A percentile compares a stretch with the other conserved stretches of the same genome.
Evolutionary conservation across 2,329 filamentous ascomycete species (phyloP).

Genomic region (Colletotrichum sp.): DNA sequence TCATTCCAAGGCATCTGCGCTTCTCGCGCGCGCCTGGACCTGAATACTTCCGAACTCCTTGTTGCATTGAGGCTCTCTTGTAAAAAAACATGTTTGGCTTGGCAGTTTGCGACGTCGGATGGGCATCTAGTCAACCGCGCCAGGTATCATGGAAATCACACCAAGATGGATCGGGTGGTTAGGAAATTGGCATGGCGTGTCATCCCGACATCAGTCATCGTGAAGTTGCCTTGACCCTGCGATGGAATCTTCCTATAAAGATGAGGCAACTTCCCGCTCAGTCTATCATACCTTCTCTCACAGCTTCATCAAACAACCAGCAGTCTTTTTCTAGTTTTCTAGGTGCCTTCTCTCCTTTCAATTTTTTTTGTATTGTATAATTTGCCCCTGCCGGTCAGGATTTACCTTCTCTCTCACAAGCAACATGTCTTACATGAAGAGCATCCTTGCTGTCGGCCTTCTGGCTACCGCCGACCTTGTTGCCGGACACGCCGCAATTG

Average conservation of each 20-base stretch:
- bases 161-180: not conserved
- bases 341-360: conserved; percentile 11
- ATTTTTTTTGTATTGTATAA: conserved; percentile 18
- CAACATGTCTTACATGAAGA: conserved; percentile 35
- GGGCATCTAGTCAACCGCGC: not conserved
- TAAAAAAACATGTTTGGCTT: conserved; percentile 15
- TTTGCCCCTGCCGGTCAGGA: conserved; percentile 18
- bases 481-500: conserved; percentile 65
- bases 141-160: not conserved
- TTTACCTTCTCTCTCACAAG: conserved; percentile 9
- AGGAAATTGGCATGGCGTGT: not conserved
- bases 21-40: not conserved
- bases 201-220: conserved; percentile 12
- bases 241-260: conserved; percentile 5
- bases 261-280: not conserved
- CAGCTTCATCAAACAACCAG: conserved; percentile 1
- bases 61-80: not conserved
- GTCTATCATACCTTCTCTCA: not conserved
- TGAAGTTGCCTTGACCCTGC: not conserved
- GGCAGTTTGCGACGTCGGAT: conserved; percentile 8
- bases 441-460: conserved; percentile 47
- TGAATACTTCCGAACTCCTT: not conserved
- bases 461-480: conserved; percentile 59
- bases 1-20: not conserved
- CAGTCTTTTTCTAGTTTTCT: conserved; percentile 1